Evolutionary conservation across 768 basidiomycete genomes (phyloP).

Genomic region (Suillus americanus): DNA sequence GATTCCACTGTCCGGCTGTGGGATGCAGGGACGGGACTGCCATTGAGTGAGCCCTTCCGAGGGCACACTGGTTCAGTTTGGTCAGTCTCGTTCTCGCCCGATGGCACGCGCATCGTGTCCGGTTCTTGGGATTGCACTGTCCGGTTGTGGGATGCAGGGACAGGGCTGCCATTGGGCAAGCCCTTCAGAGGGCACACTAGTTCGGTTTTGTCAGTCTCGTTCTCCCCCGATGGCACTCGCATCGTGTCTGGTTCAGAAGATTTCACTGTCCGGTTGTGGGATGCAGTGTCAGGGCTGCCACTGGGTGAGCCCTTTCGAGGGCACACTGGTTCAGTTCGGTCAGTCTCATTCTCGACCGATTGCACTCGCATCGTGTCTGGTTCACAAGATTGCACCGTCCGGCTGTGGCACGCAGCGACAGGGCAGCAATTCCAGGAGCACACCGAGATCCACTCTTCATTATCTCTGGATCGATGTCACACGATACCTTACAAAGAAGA

Average conservation of each 20-base stretch:
- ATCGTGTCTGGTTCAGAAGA: too few species aligned
- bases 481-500: too few species aligned
- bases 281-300: background rate
- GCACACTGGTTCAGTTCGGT: conserved; percentile 4
- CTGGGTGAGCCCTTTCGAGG: conserved; percentile 5
- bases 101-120: conserved; percentile 17
- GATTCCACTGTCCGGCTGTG: conserved; percentile 19
- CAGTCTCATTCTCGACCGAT: conserved; percentile 15
- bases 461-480: too few species aligned
- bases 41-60: background rate
- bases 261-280: too few species aligned
- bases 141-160: conserved; percentile 20
- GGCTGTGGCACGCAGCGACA: conserved; percentile 1
- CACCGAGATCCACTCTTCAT: too few species aligned
- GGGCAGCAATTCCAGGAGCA: background rate
- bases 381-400: conserved; percentile 14
- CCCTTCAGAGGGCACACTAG: conserved; percentile 6
- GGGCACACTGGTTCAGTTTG: background rate
- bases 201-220: too few species aligned
- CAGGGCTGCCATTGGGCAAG: background rate
- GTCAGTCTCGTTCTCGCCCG: conserved; percentile 6
- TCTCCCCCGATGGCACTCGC: too few species aligned
- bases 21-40: conserved; percentile 11
- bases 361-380: conserved; percentile 7
- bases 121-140: conserved; percentile 19